A percentile compares a stretch with the other conserved stretches of the same genome.
These are phyloP conservation scores for Zopfochytrium polystomum DNA, from an alignment of 371 early-diverging fungal genomes.

Conservation along the genomic window DNA sequence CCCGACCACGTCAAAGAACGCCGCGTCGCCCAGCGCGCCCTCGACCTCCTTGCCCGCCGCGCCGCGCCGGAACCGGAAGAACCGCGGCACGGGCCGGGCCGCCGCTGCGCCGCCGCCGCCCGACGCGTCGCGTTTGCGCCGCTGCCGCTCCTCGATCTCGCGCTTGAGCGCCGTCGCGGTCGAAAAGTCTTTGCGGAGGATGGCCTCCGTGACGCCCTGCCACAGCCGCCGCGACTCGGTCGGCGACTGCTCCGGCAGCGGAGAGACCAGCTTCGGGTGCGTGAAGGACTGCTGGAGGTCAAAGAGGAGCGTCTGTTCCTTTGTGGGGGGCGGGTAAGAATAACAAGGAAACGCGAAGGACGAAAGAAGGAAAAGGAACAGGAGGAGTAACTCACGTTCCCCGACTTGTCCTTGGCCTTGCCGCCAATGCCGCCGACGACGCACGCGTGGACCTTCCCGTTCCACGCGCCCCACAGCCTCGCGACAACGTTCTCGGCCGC, in stretches of 20 bases:
- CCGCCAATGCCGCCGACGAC: no score
- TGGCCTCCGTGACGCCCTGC: constrained; percentile 73
- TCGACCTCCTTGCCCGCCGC: neutral
- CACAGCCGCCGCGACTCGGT: constrained; percentile 72
- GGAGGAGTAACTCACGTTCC: no score
- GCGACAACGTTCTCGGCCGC: constrained; percentile 50
- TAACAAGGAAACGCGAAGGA: no score
- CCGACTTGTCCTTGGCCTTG: no score
- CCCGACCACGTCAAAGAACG: neutral
- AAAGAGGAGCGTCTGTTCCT: constrained; percentile 39
- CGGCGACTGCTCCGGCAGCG: constrained; percentile 54
- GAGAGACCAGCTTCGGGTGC: constrained; percentile 50
- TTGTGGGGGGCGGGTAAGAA: neutral
- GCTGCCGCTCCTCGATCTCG: constrained; percentile 78
- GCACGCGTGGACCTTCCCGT: constrained; percentile 43
- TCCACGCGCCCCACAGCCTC: constrained; percentile 61
- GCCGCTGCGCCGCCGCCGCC: neutral
- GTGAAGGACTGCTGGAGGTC: constrained; percentile 49
- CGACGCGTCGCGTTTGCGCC: constrained; percentile 34
- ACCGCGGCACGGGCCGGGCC: neutral
- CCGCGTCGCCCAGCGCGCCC: neutral
- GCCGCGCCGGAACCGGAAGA: neutral
- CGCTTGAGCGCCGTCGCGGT: constrained; percentile 79
- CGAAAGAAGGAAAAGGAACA: no score
- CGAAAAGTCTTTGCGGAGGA: constrained; percentile 64